Conservation (phyloP, 352 stramenopile genomes). For the Globisporangium radiosum region DNA sequence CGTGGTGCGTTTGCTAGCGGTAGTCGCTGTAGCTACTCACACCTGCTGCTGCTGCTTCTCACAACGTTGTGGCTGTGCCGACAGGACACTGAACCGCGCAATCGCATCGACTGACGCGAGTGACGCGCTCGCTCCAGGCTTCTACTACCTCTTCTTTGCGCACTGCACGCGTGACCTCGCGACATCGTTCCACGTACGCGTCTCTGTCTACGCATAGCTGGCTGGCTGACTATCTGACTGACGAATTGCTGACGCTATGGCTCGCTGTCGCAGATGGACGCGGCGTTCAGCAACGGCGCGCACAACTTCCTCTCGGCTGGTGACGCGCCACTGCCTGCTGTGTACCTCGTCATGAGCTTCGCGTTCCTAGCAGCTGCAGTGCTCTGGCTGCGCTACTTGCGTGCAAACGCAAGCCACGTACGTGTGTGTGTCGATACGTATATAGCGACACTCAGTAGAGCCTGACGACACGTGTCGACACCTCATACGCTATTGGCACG, state of each 20-base stretch:
- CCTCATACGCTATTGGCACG: constrained; percentile 3
- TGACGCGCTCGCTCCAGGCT: constrained; percentile 32
- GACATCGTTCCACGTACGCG: constrained; percentile 82
- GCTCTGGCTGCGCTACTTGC: constrained; percentile 64
- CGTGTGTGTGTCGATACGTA: constrained; percentile 16
- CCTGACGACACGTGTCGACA: neutral
- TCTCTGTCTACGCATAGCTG: neutral
- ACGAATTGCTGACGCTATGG: neutral
- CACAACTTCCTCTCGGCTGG: constrained; percentile 83
- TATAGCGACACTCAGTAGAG: no score
- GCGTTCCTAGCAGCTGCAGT: constrained; percentile 49
- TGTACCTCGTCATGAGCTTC: constrained; percentile 79
- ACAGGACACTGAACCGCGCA: constrained; percentile 36
- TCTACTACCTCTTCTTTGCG: constrained; percentile 88
- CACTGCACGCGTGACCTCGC: constrained; percentile 67
- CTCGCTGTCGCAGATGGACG: constrained; percentile 42
- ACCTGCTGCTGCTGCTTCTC: neutral
- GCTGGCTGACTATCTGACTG: neutral
- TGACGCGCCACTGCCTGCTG: constrained; percentile 73
- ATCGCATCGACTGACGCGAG: constrained; percentile 15
- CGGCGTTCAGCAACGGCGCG: constrained; percentile 73
- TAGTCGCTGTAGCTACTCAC: neutral
- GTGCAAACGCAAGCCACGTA: constrained; percentile 53
- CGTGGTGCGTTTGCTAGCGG: constrained; percentile 24
- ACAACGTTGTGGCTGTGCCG: neutral